Base-by-base conservation (phyloP, 2,329 filamentous ascomycete species). In the Fusarium succisae region DNA sequence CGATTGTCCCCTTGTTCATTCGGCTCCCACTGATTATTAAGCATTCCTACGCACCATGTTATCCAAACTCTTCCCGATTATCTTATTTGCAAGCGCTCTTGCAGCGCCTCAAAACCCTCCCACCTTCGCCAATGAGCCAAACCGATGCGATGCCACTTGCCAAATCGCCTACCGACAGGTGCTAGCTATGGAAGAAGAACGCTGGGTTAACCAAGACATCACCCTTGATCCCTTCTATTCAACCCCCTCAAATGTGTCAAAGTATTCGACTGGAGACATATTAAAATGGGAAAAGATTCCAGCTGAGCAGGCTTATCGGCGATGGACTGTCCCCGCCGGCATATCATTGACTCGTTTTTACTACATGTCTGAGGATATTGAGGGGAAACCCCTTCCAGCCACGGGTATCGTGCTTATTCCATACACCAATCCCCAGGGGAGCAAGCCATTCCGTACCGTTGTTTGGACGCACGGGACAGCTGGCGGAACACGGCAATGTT, bases 381-480 rank as follows among this genome's bases (percentile, higher is more conserved):
- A 55, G 5, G 47, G 47, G 3, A 56, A 26, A 2, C 45, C 43
- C 11, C 45, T 66, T 8, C 59, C 63, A 18, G 63, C 63, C 2
- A 66, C 63, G 0, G 63, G 39, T 2, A 43, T 50, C 14, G 63
- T 39, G 24, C n/a, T 66, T 10, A 44, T 55, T 7, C 63, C 63
- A 1, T 66, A 41, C 11, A 7, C 58, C 4, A 64, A 50, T 4
- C 63, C 63, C 20, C 28, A 15, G 15, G 63, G 54, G 3, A n/a
- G 32, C 1, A 17, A 35, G 17, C 54, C 62, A 45, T 51, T 66
- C 17, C 63, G 63, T 14, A 66, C 76, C 3, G 12, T 78, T 8
- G 78, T 73, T 15, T 79, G 78, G 78, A 64, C 77, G 1, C 77
- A 79, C 44, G 78, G 78, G 0, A 79, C 77, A 5, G 73, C 76